Evolutionary conservation across 2,329 filamentous ascomycete genomes (phyloP).

Genomic region (Passalora sequoiae): DNA sequence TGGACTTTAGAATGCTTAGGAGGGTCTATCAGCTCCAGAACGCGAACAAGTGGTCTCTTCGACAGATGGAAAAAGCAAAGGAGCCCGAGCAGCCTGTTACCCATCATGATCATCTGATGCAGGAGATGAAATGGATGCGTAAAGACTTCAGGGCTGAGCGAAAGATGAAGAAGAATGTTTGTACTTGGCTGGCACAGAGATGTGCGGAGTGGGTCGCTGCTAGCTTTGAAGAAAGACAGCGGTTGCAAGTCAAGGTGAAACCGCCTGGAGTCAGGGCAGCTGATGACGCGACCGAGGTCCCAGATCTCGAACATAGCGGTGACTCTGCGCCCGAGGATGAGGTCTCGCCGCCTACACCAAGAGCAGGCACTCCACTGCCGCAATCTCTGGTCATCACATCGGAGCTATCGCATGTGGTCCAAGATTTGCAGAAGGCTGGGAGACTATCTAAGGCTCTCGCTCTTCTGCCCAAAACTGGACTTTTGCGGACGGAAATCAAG

Average conservation of each 20-base stretch:
- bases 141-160: constrained; percentile 92
- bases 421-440: constrained; percentile 24
- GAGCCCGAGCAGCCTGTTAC: constrained; percentile 73
- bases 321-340: constrained; percentile 33
- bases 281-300: constrained; percentile 16
- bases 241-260: constrained; percentile 63
- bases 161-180: constrained; percentile 84
- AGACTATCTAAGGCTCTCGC: constrained; percentile 27
- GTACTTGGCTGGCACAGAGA: constrained; percentile 71
- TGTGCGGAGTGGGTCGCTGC: constrained; percentile 78
- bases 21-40: constrained; percentile 88
- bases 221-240: constrained; percentile 56
- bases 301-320: constrained; percentile 29
- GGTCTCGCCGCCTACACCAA: constrained; percentile 25
- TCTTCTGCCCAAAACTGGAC: constrained; percentile 24
- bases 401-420: constrained; percentile 26
- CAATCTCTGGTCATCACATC: constrained; percentile 26
- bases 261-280: constrained; percentile 27
- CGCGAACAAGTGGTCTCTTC: constrained; percentile 83
- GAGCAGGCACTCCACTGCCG: constrained; percentile 11
- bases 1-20: constrained; percentile 79
- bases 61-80: constrained; percentile 76
- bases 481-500: constrained; percentile 10
- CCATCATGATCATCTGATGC: constrained; percentile 80
- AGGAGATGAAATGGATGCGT: constrained; percentile 97